Conservation (phyloP, 495 filamentous ascomycete species). For the Penicillium mononematosum region DNA sequence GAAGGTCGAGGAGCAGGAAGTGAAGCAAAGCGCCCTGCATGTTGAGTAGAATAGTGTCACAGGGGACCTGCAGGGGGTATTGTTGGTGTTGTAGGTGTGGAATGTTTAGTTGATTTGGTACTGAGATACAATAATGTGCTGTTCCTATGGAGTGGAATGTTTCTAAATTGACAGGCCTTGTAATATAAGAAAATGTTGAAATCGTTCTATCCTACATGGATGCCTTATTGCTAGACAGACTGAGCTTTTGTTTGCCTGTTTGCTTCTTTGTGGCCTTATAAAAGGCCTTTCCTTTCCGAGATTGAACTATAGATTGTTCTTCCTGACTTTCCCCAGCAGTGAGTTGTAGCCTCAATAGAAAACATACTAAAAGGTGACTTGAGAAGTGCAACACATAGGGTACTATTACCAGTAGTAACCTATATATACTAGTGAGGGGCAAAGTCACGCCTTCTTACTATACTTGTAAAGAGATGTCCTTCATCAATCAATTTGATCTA, state of each 20-base stretch:
- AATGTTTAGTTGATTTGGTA: neutral
- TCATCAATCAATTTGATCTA: neutral
- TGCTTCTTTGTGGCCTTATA: too few relatives aligned
- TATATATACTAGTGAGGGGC: neutral
- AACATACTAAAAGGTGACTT: neutral
- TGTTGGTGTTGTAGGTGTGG: neutral
- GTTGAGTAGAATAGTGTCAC: slow-evolving; percentile 17
- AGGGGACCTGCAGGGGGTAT: neutral
- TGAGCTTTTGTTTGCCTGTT: too few relatives aligned
- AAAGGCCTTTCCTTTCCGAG: too few relatives aligned
- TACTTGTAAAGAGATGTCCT: neutral
- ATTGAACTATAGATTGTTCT: too few relatives aligned
- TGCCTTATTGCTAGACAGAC: too few relatives aligned
- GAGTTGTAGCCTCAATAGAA: too few relatives aligned
- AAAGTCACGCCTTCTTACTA: neutral
- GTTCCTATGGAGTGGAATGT: neutral
- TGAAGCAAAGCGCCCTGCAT: slow-evolving; percentile 30
- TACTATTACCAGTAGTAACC: neutral
- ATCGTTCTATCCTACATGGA: too few relatives aligned
- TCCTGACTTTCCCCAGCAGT: too few relatives aligned
- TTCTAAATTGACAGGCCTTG: too few relatives aligned
- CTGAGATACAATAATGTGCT: neutral
- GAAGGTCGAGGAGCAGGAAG: slow-evolving; percentile 39
- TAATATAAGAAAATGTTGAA: too few relatives aligned
- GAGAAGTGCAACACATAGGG: neutral